Base-by-base conservation (phyloP, 2,329 filamentous ascomycete genomes). In the Ceratocystis papillata region DNA sequence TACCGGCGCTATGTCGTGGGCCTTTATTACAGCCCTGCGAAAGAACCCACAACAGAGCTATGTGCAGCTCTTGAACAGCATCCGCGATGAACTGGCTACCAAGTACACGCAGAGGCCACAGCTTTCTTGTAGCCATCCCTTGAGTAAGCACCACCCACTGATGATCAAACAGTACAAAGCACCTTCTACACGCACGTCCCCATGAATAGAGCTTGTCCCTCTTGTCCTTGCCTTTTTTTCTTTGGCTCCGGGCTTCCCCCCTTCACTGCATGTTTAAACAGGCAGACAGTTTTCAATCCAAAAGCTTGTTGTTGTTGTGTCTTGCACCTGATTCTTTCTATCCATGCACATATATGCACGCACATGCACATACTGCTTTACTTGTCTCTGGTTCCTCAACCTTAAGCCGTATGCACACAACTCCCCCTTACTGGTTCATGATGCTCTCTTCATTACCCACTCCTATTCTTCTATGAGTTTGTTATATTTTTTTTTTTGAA, bases 1-100 rank as follows among this genome's bases (percentile, higher is more conserved):
- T 33, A 97, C 94, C 0, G 94, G 94, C 64, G 94, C 94, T 73
- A 97, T 99, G 94, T 96, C 91, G 1, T 97, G 89, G 86, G 94
- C 94, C 8, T 99, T 99, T 75, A 92, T 99, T 74, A 88, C 81
- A 4, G 87, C 92, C 55, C 83, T 99, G 70, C 93, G 90, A 79
- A 96, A 96, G 82, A 96, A 97, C 75, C 92, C 93, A 0, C 91
- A 96, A 73, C 94, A 99, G 79, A 96, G 91, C 79, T 99, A 99
- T 73, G 92, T 99, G 63, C 88, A 96, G 78, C 79, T 99, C 69
- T 83, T 99, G 72, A 97, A 96, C 80, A 96, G 87, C 76, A 96
- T 99, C 72, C 88, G 94, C 69, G 92, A 96, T 71, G 91, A 97
- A 76, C 81, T 99, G 69, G 79, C 89, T 69, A 85, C 84, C 63